These are phyloP conservation scores for Solanum boliviense DNA, from an alignment of 257 asterid genomes.

Conservation along the genomic window DNA sequence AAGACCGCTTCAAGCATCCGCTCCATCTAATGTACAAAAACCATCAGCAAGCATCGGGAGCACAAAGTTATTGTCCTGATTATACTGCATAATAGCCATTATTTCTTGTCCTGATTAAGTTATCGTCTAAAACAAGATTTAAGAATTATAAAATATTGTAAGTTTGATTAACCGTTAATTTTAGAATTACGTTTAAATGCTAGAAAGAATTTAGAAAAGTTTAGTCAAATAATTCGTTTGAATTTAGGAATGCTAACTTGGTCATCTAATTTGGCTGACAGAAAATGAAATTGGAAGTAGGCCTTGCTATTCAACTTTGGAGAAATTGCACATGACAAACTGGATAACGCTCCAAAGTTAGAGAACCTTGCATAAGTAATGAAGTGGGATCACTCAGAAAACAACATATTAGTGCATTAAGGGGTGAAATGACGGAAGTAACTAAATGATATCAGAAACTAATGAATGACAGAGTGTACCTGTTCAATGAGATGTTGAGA, in stretches of 20 bases:
- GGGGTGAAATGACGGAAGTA: background rate
- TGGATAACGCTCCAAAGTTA: background rate
- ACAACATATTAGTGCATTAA: background rate
- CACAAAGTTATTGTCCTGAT: background rate
- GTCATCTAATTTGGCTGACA: background rate
- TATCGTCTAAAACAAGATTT: background rate
- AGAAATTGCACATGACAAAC: background rate
- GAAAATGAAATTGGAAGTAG: background rate
- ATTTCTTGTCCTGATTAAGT: background rate
- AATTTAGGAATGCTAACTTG: background rate
- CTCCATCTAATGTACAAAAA: constrained; percentile 55
- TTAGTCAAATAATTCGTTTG: background rate
- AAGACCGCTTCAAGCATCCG: constrained; percentile 84
- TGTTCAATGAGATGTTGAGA: background rate
- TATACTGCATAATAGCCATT: background rate
- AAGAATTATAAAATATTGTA: background rate
- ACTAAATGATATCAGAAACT: background rate
- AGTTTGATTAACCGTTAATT: background rate
- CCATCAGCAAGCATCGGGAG: background rate
- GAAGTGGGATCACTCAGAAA: background rate
- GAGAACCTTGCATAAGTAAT: background rate
- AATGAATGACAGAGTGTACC: background rate
- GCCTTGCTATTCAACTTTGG: background rate
- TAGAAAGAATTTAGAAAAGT: background rate
- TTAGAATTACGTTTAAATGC: background rate